Conservation (phyloP, 2,329 filamentous ascomycete genomes). For the Dothistroma pini region DNA sequence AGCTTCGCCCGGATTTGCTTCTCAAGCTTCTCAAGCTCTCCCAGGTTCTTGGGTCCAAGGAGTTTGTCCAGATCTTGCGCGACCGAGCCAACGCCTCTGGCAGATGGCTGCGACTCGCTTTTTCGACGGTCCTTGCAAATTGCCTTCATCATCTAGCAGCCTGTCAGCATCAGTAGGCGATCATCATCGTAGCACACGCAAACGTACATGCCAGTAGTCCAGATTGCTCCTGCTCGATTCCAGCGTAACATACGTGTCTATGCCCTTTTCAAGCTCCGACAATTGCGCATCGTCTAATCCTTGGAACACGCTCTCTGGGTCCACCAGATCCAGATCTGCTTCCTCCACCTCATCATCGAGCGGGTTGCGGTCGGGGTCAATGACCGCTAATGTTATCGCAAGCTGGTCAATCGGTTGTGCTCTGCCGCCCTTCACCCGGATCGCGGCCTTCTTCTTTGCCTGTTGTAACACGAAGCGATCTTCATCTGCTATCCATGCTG, state of each 20-base stretch:
- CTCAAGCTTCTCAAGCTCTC: conserved; percentile 83
- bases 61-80: conserved; percentile 84
- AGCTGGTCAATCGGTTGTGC: conserved; percentile 93
- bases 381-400: conserved; percentile 81
- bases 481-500: conserved; percentile 82
- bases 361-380: conserved; percentile 75
- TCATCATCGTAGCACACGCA: conserved; percentile 6
- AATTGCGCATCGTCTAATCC: conserved; percentile 65
- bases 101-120: conserved; percentile 55
- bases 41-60: conserved; percentile 76
- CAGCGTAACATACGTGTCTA: conserved; percentile 72
- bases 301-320: conserved; percentile 78
- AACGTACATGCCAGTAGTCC: conserved; percentile 75
- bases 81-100: conserved; percentile 78
- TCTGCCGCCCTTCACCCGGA: conserved; percentile 84
- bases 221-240: conserved; percentile 74
- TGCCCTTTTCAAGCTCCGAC: conserved; percentile 74
- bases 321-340: conserved; percentile 67
- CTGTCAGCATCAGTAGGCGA: conserved; percentile 22
- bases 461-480: conserved; percentile 95
- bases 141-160: conserved; percentile 66
- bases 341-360: conserved; percentile 80
- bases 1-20: conserved; percentile 83
- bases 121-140: conserved; percentile 74
- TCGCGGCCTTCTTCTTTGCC: conserved; percentile 95